Evolutionary conservation across 164 flowering plant genomes (phyloP).

Genomic region (Pachysandra terminalis): DNA sequence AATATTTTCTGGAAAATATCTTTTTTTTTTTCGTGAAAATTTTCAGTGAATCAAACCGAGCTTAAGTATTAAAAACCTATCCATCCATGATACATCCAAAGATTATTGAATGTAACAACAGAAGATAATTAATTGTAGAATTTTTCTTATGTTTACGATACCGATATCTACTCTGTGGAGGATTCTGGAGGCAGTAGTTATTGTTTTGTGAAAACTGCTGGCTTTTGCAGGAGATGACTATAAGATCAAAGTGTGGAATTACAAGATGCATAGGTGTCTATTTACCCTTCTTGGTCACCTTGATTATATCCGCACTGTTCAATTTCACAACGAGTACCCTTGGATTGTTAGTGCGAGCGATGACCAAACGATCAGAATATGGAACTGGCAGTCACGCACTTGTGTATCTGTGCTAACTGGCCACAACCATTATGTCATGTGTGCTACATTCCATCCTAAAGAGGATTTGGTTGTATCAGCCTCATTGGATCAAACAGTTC

Average conservation of each 20-base stretch:
- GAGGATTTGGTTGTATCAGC: conserved; percentile 94
- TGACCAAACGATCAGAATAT: conserved; percentile 87
- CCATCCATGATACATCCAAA: no score
- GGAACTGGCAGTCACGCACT: conserved; percentile 99
- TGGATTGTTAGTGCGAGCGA: conserved; percentile 96
- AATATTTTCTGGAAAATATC: no score
- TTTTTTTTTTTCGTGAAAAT: no score
- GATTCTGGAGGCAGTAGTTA: neutral
- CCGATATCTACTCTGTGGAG: neutral
- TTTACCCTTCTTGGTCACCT: conserved; percentile 89
- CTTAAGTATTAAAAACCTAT: no score
- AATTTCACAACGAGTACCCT: conserved; percentile 78
- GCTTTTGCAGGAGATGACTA: conserved; percentile 86
- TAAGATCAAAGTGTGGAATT: conserved; percentile 93
- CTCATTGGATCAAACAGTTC: conserved; percentile 89
- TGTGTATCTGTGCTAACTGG: conserved; percentile 82
- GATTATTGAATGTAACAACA: no score
- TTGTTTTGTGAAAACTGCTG: neutral
- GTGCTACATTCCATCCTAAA: conserved; percentile 84
- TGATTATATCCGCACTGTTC: conserved; percentile 92
- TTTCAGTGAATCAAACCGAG: no score
- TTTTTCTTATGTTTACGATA: neutral
- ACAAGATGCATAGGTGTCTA: conserved; percentile 65
- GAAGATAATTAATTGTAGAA: neutral
- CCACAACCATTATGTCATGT: conserved; percentile 91